Evolutionary conservation across 176 grass and related monocot species (phyloP), one percentile per base, ranked within the genome.

Genomic region (Secale cereale): DNA sequence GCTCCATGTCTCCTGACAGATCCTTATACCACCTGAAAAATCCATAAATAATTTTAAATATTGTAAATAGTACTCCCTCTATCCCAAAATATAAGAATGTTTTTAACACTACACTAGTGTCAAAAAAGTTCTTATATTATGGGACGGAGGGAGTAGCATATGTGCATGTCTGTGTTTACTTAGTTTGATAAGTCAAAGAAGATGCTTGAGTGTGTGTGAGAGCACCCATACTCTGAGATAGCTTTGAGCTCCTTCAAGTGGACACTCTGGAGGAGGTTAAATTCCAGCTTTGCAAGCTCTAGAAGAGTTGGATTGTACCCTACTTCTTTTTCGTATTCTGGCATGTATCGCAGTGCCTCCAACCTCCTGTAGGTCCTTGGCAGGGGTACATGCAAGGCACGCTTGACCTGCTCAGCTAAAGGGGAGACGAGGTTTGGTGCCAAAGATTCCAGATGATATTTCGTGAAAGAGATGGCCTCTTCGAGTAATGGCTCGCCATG

Each of bases 341-440:
- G 46, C 7, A 86, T 63, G 35, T 48, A 80, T 27, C 50, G 57
- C 4, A 80, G 37, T 19, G 65, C 19, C 15, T 40, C 39, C 39
- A 40, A 40, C 39, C 39, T 40, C 39, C 39, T 40, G 39, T 40
- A 40, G 39, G 39, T 86, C 54, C 85, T 31, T 27, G 76, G 35
- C 11, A 86, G 20, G 29, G 84, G 84, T 11, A 86, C 3, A 6
- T 78, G 64, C 40, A 86, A 64, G 15, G 76, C 64, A 41, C 77
- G 76, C 14, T 19, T 35, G 2, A 80, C 50, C 62, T 80, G 76
- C 16, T 80, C 16, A 3, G 22, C 35, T 2, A 86, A 20, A 10
- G 64, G 65, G 12, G 22, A 33, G 16, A 62, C 50, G 16, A 79
- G 76, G 19, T 20, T 46, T 30, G n/a, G n/a, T 62, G 16, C 31